Percentiles rank a stretch among this genome's conserved stretches.
phyloP scores from a whole-genome alignment of 2,329 filamentous ascomycete species.

The Coniochaeta ligniaria region DNA sequence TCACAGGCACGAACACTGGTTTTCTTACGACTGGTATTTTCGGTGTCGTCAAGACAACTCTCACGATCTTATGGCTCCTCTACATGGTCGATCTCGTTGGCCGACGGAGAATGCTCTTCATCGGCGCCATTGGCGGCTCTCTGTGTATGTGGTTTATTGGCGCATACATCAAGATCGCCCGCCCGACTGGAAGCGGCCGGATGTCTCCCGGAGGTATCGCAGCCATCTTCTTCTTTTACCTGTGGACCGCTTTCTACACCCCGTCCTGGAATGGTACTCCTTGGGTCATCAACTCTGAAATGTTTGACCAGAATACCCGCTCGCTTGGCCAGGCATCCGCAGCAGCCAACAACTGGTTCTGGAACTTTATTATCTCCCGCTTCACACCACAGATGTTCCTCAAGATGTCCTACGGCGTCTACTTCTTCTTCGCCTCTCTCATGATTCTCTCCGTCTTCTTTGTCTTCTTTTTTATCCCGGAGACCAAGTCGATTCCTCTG shows the following conservation, averaged over 20 bases:
- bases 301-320: slow-evolving; percentile 65
- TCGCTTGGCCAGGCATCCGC: slow-evolving; percentile 67
- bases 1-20: slow-evolving; percentile 34
- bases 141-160: slow-evolving; percentile 60
- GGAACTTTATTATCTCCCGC: slow-evolving; percentile 61
- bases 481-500: slow-evolving; percentile 59
- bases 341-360: slow-evolving; percentile 66
- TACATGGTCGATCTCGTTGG: slow-evolving; percentile 56
- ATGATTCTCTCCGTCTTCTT: slow-evolving; percentile 53
- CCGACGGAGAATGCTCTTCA: slow-evolving; percentile 53
- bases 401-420: slow-evolving; percentile 54
- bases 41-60: slow-evolving; percentile 65
- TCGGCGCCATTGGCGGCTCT: slow-evolving; percentile 52
- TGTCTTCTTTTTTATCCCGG: slow-evolving; percentile 55
- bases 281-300: slow-evolving; percentile 70
- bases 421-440: slow-evolving; percentile 61
- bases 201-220: slow-evolving; percentile 36
- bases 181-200: slow-evolving; percentile 20
- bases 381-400: slow-evolving; percentile 62
- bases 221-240: slow-evolving; percentile 65
- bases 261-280: slow-evolving; percentile 67
- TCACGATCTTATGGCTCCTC: slow-evolving; percentile 64
- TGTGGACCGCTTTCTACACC: slow-evolving; percentile 68
- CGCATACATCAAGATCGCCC: slow-evolving; percentile 47
- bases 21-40: slow-evolving; percentile 66